phyloP scores from a whole-genome alignment of 2,329 filamentous ascomycete genomes.

The Fusarium mexicanum region DNA sequence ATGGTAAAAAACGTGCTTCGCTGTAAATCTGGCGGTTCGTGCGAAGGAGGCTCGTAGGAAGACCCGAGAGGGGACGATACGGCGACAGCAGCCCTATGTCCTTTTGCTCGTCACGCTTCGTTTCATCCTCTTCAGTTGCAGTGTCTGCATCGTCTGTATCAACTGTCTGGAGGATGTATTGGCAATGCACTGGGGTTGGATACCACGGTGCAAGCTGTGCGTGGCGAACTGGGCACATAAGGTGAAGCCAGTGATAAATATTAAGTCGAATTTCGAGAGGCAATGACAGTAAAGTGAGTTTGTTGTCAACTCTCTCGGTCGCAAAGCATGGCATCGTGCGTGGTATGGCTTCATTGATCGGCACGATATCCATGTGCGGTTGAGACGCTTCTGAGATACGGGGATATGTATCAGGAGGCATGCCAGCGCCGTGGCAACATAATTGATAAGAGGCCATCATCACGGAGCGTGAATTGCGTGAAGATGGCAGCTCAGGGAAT shows the following conservation, averaged over 20 bases:
- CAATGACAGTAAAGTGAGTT: constrained; percentile 45
- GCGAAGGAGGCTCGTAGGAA: constrained; percentile 54
- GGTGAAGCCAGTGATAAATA: constrained; percentile 56
- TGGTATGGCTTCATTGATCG: constrained; percentile 10
- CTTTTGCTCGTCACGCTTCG: neutral
- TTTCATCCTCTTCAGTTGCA: neutral
- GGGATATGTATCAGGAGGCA: neutral
- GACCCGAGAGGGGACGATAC: constrained; percentile 49
- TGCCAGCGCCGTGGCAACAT: constrained; percentile 20
- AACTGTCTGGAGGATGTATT: constrained; percentile 46
- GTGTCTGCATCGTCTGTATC: neutral
- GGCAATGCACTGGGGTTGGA: constrained; percentile 47
- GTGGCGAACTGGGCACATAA: constrained; percentile 51
- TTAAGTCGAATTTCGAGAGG: constrained; percentile 58
- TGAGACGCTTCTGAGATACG: neutral
- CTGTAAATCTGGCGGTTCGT: constrained; percentile 54
- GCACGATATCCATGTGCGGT: constrained; percentile 13
- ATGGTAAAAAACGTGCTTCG: constrained; percentile 54
- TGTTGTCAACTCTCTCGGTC: neutral
- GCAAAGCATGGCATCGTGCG: constrained; percentile 10
- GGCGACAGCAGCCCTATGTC: constrained; percentile 43
- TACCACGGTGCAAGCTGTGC: constrained; percentile 53
- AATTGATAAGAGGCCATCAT: constrained; percentile 29
- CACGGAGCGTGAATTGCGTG: neutral
- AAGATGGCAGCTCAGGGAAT: neutral